A percentile compares a stretch with the other conserved stretches of the same genome.
Conservation (phyloP, 78 protist genomes). For the Planoprotostelium fungivorum region DNA sequence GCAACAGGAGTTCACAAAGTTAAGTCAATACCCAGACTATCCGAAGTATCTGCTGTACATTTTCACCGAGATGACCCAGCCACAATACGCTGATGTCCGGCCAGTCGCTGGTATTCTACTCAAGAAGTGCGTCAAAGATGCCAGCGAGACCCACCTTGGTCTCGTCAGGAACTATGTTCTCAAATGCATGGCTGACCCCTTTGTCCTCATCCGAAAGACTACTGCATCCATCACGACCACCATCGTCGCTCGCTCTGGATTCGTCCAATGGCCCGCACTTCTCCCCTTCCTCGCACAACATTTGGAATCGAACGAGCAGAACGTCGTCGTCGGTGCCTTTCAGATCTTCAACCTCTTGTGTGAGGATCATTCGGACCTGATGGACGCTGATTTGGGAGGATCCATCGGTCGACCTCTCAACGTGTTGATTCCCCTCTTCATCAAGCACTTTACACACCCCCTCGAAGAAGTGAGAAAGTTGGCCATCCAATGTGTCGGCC, state of each 20-base stretch:
- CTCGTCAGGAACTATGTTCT: not conserved
- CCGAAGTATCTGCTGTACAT: not conserved
- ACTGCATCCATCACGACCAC: not conserved
- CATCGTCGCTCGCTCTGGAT: not conserved
- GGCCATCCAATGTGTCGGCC: conserved; percentile 37
- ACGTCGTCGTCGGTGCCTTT: conserved; percentile 29
- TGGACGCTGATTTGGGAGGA: conserved; percentile 8
- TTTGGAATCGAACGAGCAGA: not conserved
- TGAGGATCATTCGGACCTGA: conserved; percentile 29
- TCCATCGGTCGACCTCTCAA: conserved; percentile 30
- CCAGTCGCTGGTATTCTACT: not conserved
- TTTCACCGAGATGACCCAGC: not conserved
- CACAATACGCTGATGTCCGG: not conserved
- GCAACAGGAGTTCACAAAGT: not conserved
- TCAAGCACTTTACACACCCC: conserved; percentile 18
- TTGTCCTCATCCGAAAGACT: not conserved
- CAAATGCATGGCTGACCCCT: not conserved
- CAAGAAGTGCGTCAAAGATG: not conserved
- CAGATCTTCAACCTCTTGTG: conserved; percentile 44
- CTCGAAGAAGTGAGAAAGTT: conserved; percentile 9
- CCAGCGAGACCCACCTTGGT: not conserved
- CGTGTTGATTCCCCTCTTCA: conserved; percentile 36
- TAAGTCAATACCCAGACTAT: not conserved
- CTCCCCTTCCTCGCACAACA: not conserved
- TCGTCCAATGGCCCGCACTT: not conserved